phyloP scores from a whole-genome alignment of 1,284 basidiomycete genomes.

The Moniliophthora roreri region DNA sequence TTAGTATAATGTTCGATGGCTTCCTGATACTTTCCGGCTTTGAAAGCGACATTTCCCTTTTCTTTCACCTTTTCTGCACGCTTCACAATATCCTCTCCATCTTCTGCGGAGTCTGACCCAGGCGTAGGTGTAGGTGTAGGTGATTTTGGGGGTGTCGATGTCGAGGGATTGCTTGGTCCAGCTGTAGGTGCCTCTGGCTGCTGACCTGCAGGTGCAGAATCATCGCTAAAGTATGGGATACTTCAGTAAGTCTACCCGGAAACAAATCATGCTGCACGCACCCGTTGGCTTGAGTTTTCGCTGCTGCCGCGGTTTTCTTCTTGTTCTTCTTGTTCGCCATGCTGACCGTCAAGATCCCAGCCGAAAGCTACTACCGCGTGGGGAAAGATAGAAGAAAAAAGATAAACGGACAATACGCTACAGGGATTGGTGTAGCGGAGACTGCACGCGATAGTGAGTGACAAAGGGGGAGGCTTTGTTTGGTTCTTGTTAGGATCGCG shows the following conservation, averaged over 20 bases:
- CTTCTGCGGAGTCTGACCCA: conserved; percentile 14
- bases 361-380: too few species aligned
- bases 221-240: background rate
- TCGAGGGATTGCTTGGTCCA: conserved; percentile 1
- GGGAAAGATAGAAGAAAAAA: too few species aligned
- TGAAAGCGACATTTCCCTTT: conserved; percentile 74
- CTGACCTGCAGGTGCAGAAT: too few species aligned
- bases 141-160: too few species aligned
- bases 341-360: too few species aligned
- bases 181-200: background rate
- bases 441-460: too few species aligned
- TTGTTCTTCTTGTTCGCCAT: conserved; percentile 1
- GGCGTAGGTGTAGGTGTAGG: conserved; percentile 8
- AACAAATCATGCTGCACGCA: background rate
- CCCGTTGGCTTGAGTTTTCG: background rate
- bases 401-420: too few species aligned
- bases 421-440: too few species aligned
- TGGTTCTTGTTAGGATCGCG: too few species aligned
- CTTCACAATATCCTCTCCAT: conserved; percentile 28
- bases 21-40: conserved; percentile 61
- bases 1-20: conserved; percentile 79
- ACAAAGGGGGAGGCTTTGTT: too few species aligned
- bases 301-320: background rate
- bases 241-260: background rate
- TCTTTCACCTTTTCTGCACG: conserved; percentile 69